Evolutionary conservation across 2,329 filamentous ascomycete genomes (phyloP).

Genomic region (Leptosphaerulina australis): DNA sequence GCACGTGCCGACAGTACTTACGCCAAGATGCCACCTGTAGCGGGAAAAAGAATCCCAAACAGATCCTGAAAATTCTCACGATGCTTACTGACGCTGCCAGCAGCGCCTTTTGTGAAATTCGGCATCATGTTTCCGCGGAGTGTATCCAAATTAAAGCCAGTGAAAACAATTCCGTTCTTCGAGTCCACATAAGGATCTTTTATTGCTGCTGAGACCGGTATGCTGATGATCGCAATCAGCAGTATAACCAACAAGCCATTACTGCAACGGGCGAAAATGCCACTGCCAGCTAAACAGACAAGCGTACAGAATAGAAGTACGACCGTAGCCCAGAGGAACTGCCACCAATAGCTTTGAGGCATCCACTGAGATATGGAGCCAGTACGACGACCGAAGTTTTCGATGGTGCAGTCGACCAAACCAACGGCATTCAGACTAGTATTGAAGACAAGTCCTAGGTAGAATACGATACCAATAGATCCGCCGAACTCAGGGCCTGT

Average conservation of each 20-base stretch:
- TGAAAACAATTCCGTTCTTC: conserved; percentile 72
- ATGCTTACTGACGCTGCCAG: conserved; percentile 66
- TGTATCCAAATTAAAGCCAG: conserved; percentile 73
- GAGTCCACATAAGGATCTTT: conserved; percentile 70
- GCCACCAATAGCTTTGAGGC: conserved; percentile 74
- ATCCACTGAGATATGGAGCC: conserved; percentile 66
- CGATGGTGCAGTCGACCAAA: conserved; percentile 78
- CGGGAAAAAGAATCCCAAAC: conserved; percentile 85
- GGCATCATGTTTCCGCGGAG: conserved; percentile 77
- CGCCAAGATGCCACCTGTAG: conserved; percentile 66
- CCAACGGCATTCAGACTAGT: conserved; percentile 87
- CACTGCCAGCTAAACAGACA: conserved; percentile 79
- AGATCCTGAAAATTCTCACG: conserved; percentile 77
- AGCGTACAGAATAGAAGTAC: conserved; percentile 73
- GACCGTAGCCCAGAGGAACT: conserved; percentile 75
- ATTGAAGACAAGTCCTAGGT: conserved; percentile 82
- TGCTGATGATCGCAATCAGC: conserved; percentile 75
- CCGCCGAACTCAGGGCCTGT: conserved; percentile 83
- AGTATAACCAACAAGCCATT: conserved; percentile 76
- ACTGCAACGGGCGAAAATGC: conserved; percentile 79
- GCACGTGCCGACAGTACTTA: conserved; percentile 36
- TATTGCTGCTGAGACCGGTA: conserved; percentile 77
- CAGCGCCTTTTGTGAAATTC: conserved; percentile 65
- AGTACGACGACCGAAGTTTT: conserved; percentile 69
- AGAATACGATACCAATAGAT: conserved; percentile 86